phyloP scores from a whole-genome alignment of 768 basidiomycete genomes.

The Tylopilus plumbeoviolaceoides region DNA sequence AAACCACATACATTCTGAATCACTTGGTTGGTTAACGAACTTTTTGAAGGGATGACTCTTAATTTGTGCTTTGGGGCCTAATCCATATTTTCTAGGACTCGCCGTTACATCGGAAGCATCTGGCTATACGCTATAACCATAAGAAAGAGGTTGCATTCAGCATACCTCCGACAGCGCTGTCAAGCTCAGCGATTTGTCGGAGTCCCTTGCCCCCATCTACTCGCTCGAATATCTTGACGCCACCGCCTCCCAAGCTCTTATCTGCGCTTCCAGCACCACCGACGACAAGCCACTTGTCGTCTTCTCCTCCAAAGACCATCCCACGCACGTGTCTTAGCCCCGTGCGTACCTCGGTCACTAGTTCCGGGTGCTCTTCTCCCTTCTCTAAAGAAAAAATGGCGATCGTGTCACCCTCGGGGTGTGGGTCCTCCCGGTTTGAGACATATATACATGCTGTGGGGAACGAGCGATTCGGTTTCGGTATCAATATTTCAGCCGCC shows the following conservation, averaged over 20 bases:
- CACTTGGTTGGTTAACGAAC: no score
- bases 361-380: slow-evolving; percentile 39
- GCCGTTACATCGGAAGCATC: not conserved
- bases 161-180: slow-evolving; percentile 33
- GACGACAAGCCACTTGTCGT: slow-evolving; percentile 58
- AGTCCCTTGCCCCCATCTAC: slow-evolving; percentile 54
- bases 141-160: slow-evolving; percentile 34
- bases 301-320: slow-evolving; percentile 60
- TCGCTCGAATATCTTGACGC: slow-evolving; percentile 69
- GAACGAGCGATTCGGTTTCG: slow-evolving; percentile 47
- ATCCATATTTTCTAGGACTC: not conserved
- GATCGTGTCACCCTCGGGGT: slow-evolving; percentile 66
- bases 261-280: slow-evolving; percentile 50
- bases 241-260: slow-evolving; percentile 59
- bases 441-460: slow-evolving; percentile 60
- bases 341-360: slow-evolving; percentile 61
- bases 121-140: slow-evolving; percentile 24
- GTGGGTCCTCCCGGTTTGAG: slow-evolving; percentile 73
- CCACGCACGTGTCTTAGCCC: slow-evolving; percentile 69
- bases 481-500: slow-evolving; percentile 68
- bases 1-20: no score
- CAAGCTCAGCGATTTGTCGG: slow-evolving; percentile 47
- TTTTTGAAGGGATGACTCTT: not conserved
- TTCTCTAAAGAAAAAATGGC: slow-evolving; percentile 59
- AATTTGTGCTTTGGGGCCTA: not conserved